These are phyloP conservation scores for Zalaria sp. DNA, from an alignment of 2,329 filamentous ascomycete genomes.

Conservation along the genomic window DNA sequence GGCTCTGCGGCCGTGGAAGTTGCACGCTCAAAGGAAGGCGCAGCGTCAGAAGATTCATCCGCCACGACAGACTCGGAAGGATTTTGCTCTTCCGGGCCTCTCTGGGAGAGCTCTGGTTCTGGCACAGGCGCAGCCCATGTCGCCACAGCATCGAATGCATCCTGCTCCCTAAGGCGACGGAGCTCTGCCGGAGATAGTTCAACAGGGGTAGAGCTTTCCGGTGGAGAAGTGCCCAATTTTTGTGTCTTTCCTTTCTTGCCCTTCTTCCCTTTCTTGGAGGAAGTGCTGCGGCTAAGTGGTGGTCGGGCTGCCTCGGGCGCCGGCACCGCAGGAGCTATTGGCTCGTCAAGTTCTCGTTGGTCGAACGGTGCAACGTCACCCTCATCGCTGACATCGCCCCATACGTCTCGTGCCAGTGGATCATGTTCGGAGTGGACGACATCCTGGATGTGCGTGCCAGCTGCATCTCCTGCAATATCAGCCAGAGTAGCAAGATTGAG, in stretches of 20 bases:
- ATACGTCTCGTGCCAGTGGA: slow-evolving; percentile 4
- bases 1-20: neutral
- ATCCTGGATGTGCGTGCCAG: neutral
- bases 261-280: slow-evolving; percentile 11
- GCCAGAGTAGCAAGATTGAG: neutral
- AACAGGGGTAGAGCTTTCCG: no score
- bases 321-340: slow-evolving; percentile 1
- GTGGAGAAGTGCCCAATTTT: neutral
- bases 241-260: slow-evolving; percentile 5
- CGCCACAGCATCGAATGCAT: neutral
- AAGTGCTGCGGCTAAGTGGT: neutral
- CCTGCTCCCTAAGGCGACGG: neutral
- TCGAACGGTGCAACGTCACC: neutral
- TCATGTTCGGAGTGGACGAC: slow-evolving; percentile 1
- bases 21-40: neutral
- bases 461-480: neutral
- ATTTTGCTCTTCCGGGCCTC: no score
- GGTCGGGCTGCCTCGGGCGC: neutral
- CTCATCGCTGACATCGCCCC: slow-evolving; percentile 3
- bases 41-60: no score
- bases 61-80: no score
- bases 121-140: neutral
- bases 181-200: no score
- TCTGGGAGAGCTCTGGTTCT: slow-evolving; percentile 1
- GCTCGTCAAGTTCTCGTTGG: neutral